Percentiles rank a stretch among this genome's conserved stretches.
These are phyloP conservation scores for Beauveria australis DNA, from an alignment of 2,329 filamentous ascomycete species.

Conservation along the genomic window DNA sequence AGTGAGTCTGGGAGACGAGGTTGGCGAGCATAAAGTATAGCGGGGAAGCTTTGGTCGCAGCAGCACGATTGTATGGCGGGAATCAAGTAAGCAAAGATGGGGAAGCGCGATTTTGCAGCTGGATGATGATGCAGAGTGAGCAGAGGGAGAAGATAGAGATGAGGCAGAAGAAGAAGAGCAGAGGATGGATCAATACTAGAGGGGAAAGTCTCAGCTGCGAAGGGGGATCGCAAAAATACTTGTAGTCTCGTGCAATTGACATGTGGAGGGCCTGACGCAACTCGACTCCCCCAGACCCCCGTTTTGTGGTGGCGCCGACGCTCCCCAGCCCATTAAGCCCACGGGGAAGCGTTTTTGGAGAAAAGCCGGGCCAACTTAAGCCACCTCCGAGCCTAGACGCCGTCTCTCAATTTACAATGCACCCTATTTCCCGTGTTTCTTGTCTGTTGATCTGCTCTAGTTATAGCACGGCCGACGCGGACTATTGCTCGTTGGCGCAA, in stretches of 20 bases:
- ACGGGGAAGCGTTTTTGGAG: constrained; percentile 4
- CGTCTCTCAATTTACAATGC: not conserved
- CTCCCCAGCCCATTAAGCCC: not conserved
- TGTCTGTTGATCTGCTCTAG: not conserved
- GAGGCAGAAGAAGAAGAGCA: not conserved
- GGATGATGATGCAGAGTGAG: not conserved
- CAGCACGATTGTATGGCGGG: constrained; percentile 5
- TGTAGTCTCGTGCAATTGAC: constrained; percentile 4
- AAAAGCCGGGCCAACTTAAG: not conserved
- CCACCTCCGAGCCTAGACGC: constrained; percentile 4
- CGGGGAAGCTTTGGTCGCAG: constrained; percentile 10
- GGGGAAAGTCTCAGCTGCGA: not conserved
- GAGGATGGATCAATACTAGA: not conserved
- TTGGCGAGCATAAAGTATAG: constrained; percentile 17
- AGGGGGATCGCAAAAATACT: constrained; percentile 12
- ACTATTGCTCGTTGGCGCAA: constrained; percentile 4
- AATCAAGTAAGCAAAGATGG: constrained; percentile 7
- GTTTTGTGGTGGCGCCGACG: constrained; percentile 3
- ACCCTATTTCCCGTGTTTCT: not conserved
- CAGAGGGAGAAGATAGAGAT: not conserved
- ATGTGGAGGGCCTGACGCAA: constrained; percentile 12
- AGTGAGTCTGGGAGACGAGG: constrained; percentile 16
- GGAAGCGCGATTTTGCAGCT: not conserved
- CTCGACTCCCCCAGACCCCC: constrained; percentile 4
- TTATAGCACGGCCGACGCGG: not conserved